Percentiles rank a stretch among this genome's conserved stretches.
These are phyloP conservation scores for Sanguinoderma infundibulare DNA, from an alignment of 1,284 basidiomycete genomes.

Conservation along the genomic window DNA sequence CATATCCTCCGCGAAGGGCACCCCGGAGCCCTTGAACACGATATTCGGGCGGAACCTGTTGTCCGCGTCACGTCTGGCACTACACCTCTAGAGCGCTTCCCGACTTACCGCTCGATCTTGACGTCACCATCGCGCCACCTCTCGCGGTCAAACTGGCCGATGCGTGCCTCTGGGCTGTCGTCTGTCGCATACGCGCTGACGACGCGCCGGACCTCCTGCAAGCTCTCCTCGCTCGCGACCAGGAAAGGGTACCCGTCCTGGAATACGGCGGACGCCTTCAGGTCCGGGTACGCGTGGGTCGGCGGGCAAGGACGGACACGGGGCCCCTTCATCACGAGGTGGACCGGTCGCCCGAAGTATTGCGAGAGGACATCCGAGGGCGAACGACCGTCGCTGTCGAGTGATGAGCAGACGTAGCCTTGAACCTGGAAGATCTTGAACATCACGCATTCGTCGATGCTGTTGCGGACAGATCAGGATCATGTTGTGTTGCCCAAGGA, in stretches of 20 bases:
- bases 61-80: too few relatives aligned
- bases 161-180: conserved; percentile 19
- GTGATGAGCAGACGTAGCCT: conserved; percentile 63
- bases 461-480: conserved; percentile 27
- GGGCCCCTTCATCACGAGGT: conserved; percentile 70
- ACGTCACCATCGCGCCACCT: conserved; percentile 60
- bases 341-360: conserved; percentile 62
- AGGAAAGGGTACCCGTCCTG: conserved; percentile 78
- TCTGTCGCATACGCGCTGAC: conserved; percentile 43
- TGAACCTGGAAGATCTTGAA: conserved; percentile 56
- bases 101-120: conserved; percentile 63
- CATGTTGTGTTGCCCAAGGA: background rate
- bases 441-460: conserved; percentile 57
- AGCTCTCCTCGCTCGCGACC: conserved; percentile 67
- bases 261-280: conserved; percentile 59
- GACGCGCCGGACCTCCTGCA: conserved; percentile 47
- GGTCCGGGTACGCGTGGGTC: conserved; percentile 57
- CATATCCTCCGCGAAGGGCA: conserved; percentile 55
- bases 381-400: conserved; percentile 34
- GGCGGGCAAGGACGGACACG: conserved; percentile 52
- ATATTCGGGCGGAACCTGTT: conserved; percentile 80
- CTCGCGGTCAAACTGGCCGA: conserved; percentile 56
- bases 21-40: conserved; percentile 58
- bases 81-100: too few relatives aligned
- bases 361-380: conserved; percentile 59